Evolutionary conservation across 2,329 filamentous ascomycete genomes (phyloP), one percentile per base, ranked within the genome.

Genomic region (Elsinoe ampelina): DNA sequence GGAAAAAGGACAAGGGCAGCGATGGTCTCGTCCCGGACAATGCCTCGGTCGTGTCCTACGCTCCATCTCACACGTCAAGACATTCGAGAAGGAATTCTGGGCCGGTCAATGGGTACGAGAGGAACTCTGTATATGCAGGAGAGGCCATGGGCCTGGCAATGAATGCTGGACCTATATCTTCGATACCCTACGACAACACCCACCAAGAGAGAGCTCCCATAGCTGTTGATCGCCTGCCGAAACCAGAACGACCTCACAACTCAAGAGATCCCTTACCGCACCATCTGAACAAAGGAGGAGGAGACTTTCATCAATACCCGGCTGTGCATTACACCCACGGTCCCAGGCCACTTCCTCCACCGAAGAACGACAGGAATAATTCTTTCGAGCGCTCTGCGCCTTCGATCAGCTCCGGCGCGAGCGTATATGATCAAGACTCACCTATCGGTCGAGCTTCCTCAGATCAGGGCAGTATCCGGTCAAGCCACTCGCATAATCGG

Each of bases 221-320:
- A 58, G 74, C 85, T 38, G 77, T 88, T 66, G 87, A 95, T 45
- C 87, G 87, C 67, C 75, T 89, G 42, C 84, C 86, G 51, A 81
- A 82, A 66, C 73, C 79, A 58, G 82, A 86, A 66, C 71, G 78
- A 63, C 76, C 81, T 19, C 66, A 71, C 22, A 72, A 77, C 57
- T 80, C 83, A 63, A 83, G 83, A 68, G 87, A 93, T 57, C 86
- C 86, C 58, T 78, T 87, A 58, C 88, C 90, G 30, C 87, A 93
- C 70, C 89, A 95, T 66, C 74, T 95, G 55, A 91, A 89, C 70
- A 91, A 89, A 72, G 78, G 77, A 62, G 82, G 82, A 50, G 75
- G 76, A 63, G 91, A 96, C 71, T 95, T 84, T 68, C 89, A 95
- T 73, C 92, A 95, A 67, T 95, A 96, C 70, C 89, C 90, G 41